Base-by-base conservation (phyloP, 768 basidiomycete genomes). In the Chalciporus pseudorubinellus region DNA sequence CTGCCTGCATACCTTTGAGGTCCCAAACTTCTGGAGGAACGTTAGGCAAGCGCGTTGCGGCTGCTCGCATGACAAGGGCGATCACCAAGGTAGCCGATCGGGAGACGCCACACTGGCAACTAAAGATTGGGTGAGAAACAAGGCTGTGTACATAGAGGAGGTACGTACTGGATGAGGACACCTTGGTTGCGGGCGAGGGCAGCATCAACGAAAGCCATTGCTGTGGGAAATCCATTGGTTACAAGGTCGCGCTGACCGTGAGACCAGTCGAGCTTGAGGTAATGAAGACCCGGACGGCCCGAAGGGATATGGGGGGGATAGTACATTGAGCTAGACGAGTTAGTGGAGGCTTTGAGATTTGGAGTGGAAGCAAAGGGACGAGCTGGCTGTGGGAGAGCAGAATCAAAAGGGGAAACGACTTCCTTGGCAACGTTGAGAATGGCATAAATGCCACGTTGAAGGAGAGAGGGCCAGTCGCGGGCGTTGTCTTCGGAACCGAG, bases 401-500 rank as follows among this genome's bases (percentile, higher is more conserved):
- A 57, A 61, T 88, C 85, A 61, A 89, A 82, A 44, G 85, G 82
- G n/a, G 82, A 81, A 39, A 76, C 66, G 56, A 97, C 89, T 68
- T 97, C 93, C 73, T 95, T 93, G 41, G 93, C 93, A 29, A 95
- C 94, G 67, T 95, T 95, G 69, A 95, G 80, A 19, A 95, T 80
- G 40, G 87, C 82, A 55, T 78, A 81, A 63, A 95, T 92, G 34
- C 85, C 82, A 29, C 84, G 80, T 46, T 87, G 79, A 20, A 81
- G 62, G 51, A 95, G 82, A 22, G 76, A 75, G 38, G 73, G 74
- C 84, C 88, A 90, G 69, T 95, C 88, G 51, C 84, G 81, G 39
- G 89, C 92, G 59, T 95, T 94, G 70, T 93, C 92, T 68, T 95
- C 92, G 50, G 89, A 89, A 56, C 93, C 94, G 10, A 95, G 82